Base-by-base conservation (phyloP, 2,329 filamentous ascomycete genomes). In the Ascochyta fabae region DNA sequence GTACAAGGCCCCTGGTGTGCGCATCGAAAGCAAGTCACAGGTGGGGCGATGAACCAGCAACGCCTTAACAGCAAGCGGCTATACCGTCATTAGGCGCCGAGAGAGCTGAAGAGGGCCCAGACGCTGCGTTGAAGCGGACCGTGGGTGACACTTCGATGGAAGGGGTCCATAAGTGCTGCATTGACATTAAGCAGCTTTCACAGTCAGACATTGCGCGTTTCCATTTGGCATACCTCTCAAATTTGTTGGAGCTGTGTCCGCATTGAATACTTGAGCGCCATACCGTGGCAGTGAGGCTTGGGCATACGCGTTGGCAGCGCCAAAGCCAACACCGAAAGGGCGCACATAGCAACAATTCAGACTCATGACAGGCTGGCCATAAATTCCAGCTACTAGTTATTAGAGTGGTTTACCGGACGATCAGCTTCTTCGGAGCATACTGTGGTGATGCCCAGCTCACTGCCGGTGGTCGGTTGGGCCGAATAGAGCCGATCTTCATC, bases 401-500 rank as follows among this genome's bases (percentile, higher is more conserved):
- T 31, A 12, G 10, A 31, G 12, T 12, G 29, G 12, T 31, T 31
- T 12, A 13, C 4, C 6, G 27, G 12, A 12, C 12, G 29, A 31
- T 15, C 44, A 34, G 34, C 34, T 23, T 38, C n/a, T 22, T 31
- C 12, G 19, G n/a, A 16, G 34, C 10, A 5, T n/a, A 8, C 10
- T 24, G 15, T 31, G 34, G 27, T 35, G 26, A 15, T 40, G 40
- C 34, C 51, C 45, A 54, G 42, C 31, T 43, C 24, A 44, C 15
- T 34, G 45, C 22, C 26, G n/a, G 6, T 9, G n/a, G 16, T 27
- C 13, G 6, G 31, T 45, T 45, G 46, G 35, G 34, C 39, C 22
- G 45, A 26, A 41, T 26, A 8, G 29, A 49, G 45, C 31, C 34
- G 45, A 49, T 46, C 46, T 2, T 41, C 29, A 49, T 49, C 35